Base-by-base conservation (phyloP, 331 rosid species). In the Quercus tomentella region DNA sequence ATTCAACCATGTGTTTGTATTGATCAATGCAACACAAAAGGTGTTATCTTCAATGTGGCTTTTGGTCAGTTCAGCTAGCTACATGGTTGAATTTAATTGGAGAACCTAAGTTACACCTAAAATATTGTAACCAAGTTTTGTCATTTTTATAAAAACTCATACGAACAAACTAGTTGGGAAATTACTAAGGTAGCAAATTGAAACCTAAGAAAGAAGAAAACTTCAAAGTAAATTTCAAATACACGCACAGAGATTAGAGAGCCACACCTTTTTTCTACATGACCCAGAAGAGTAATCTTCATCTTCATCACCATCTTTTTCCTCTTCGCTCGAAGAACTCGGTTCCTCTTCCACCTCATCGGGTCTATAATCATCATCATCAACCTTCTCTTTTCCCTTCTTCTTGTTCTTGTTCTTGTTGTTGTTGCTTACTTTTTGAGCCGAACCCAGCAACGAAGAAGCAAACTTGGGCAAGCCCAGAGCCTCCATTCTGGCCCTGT, bases 401-500 rank as follows among this genome's bases (percentile, higher is more conserved):
- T 45, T 73, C 74, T 58, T 21, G 26, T 62, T 74, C 79, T 23
- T 65, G 51, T 72, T 66, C 65, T 17, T 74, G 12, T 14, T 54
- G 26, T 35, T 35, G 4, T 30, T 70, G 66, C 21, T 70, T 69
- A 30, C 84, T 14, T 67, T 82, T 77, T 37, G 85, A 72, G 73
- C 56, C 20, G 63, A 67, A 70, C 79, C 77, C 88, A 81, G 81
- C 22, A 92, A 61, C 22, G 92, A 82, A 3, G 93, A 87, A 0
- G 92, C 91, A 74, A 94, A 79, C 69, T 87, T 83, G 77, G 83
- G 83, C 71, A 94, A 77, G 5, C 97, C 95, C 56, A 94, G 69
- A 58, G 98, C 97, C 80, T 88, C 90, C 85, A 94, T 84, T 77
- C 91, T 92, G 1, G 87, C 91, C 84, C 72, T 88, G 94, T 92